Percentiles rank a stretch among this genome's conserved stretches.
Conservation (phyloP, 23 red algal genomes). For the Agarophyton chilense region DNA sequence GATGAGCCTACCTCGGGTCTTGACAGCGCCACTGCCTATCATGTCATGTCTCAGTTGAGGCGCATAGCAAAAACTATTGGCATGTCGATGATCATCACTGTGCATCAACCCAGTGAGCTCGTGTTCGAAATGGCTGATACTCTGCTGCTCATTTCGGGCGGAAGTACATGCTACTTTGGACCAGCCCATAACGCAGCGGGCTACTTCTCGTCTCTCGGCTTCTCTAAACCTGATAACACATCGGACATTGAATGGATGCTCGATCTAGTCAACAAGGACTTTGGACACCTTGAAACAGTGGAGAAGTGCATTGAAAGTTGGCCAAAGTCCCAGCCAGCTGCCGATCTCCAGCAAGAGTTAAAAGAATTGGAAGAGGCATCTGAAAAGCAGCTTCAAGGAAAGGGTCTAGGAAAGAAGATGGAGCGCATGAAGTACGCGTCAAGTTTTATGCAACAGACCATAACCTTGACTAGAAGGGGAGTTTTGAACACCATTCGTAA, state of each 20-base stretch:
- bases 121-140: conserved; percentile 90
- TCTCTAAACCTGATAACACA: conserved; percentile 21
- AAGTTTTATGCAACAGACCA: conserved; percentile 50
- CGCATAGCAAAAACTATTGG: conserved; percentile 73
- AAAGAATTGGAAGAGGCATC: conserved; percentile 24
- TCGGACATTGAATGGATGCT: conserved; percentile 82
- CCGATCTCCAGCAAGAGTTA: conserved; percentile 20
- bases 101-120: conserved; percentile 82
- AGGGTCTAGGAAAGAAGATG: background rate
- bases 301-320: conserved; percentile 47
- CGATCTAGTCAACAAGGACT: conserved; percentile 81
- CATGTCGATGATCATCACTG: conserved; percentile 71
- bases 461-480: conserved; percentile 61
- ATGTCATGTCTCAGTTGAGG: conserved; percentile 70
- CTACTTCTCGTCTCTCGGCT: conserved; percentile 76
- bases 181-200: conserved; percentile 22
- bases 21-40: conserved; percentile 78
- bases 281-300: conserved; percentile 54
- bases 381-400: background rate
- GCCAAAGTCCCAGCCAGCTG: conserved; percentile 34
- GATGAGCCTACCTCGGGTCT: conserved; percentile 94
- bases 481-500: conserved; percentile 80
- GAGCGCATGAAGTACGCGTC: conserved; percentile 21
- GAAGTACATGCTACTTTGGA: conserved; percentile 88
- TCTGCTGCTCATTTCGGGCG: conserved; percentile 73